Evolutionary conservation across 257 asterid species (phyloP), one percentile per base, ranked within the genome.

Genomic region (Capsicum baccatum): DNA sequence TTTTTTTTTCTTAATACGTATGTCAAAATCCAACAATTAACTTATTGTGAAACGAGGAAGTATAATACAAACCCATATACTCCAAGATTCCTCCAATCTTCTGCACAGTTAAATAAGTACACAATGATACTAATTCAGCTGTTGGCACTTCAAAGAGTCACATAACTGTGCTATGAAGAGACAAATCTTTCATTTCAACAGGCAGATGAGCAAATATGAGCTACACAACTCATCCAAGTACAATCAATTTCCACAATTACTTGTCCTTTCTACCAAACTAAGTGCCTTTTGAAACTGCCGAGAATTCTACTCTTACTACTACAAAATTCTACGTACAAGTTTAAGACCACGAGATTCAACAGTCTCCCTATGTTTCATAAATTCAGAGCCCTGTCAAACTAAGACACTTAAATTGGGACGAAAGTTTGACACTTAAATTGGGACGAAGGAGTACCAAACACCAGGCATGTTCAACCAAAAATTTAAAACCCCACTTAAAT

Each of bases 141-240:
- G 64, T 76, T 76, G 81, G 63, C 63, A 54, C 12, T 4, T 6
- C 12, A 76, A 76, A 13, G 59, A 26, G 63, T 8, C 60, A 14
- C 26, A 76, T 9, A 78, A 78, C 50, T 54, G 81, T 54, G 48
- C 8, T 39, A 54, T 14, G 44, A 56, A 54, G 11, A 50, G 42
- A 26, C 64, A 78, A 8, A 78, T 78, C 64, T 78, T 26, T 78
- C 64, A 7, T 78, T 78, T 78, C 64, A 78, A 78, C 50, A 26
- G 64, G 26, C 81, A 54, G 81, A 52, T 8, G 63, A 50, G 48
- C 52, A 68, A 37, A 37, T 66, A 1, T 33, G 73, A 33, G 48
- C 42, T 19, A 74, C 19, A 50, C 44, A 21, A 74, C 19, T 4
- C 7, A 50, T 74, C 13, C 21, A 26, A 26, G 33, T 26, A 74